phyloP scores from a whole-genome alignment of 2,329 filamentous ascomycete genomes.

The Cladosporium cucumerinum region DNA sequence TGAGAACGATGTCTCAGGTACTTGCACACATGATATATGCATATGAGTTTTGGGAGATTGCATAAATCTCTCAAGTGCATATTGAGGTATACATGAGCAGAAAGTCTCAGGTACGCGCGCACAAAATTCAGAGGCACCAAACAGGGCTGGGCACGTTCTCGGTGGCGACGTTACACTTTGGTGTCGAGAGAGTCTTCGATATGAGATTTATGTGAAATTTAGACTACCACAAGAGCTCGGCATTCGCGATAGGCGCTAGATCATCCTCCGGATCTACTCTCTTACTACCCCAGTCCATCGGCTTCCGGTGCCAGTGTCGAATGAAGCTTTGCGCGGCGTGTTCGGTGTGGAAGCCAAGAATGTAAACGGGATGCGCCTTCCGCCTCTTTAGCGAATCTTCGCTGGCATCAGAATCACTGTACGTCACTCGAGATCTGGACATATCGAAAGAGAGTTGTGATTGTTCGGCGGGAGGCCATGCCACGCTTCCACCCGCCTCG shows the following conservation, averaged over 20 bases:
- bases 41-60: background rate
- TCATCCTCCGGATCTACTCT: conserved; percentile 33
- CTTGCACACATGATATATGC: background rate
- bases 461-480: background rate
- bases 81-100: background rate
- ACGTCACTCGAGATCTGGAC: conserved; percentile 3
- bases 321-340: conserved; percentile 54
- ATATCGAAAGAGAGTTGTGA: conserved; percentile 3
- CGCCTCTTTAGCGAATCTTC: conserved; percentile 39
- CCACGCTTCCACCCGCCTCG: background rate
- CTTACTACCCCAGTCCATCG: conserved; percentile 35
- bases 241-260: conserved; percentile 41
- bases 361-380: conserved; percentile 39
- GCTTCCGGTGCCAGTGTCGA: conserved; percentile 50
- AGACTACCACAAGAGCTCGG: conserved; percentile 50
- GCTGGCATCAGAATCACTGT: background rate
- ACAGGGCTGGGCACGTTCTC: background rate
- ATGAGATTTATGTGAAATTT: background rate
- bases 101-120: background rate
- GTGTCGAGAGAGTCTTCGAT: background rate
- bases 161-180: background rate
- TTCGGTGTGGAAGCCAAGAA: conserved; percentile 56
- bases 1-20: background rate
- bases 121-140: background rate
- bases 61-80: background rate